Conservation (phyloP, 495 filamentous ascomycete species). For the Xylaria flabelliformis region DNA sequence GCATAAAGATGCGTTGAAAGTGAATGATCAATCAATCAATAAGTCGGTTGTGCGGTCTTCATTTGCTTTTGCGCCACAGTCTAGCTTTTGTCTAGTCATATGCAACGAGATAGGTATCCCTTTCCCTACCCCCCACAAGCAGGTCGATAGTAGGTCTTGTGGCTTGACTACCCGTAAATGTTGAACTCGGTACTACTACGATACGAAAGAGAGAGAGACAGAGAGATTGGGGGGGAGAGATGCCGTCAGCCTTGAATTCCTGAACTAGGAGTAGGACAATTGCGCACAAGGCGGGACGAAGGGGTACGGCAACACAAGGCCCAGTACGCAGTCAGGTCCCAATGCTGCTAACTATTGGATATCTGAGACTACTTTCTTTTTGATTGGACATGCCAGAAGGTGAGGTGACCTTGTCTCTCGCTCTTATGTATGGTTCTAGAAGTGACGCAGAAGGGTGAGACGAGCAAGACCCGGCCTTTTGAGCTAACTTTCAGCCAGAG, state of each 20-base stretch:
- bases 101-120: not conserved
- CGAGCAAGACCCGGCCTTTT: not conserved
- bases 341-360: not conserved
- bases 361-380: not conserved
- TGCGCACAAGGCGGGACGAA: slow-evolving; percentile 9
- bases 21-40: slow-evolving; percentile 13
- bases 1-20: no score
- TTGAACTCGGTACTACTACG: slow-evolving; percentile 9
- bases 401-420: slow-evolving; percentile 11
- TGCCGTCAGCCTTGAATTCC: slow-evolving; percentile 26
- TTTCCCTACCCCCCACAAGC: not conserved
- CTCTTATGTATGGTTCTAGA: slow-evolving; percentile 17
- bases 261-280: slow-evolving; percentile 14
- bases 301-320: slow-evolving; percentile 10
- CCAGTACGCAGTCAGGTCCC: not conserved
- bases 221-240: not conserved
- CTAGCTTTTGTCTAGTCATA: not conserved
- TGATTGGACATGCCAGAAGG: slow-evolving; percentile 16
- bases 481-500: not conserved
- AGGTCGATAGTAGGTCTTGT: slow-evolving; percentile 10
- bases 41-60: slow-evolving; percentile 1
- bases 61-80: slow-evolving; percentile 19
- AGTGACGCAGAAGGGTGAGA: slow-evolving; percentile 15
- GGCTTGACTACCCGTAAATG: slow-evolving; percentile 1
- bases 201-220: not conserved